Base-by-base conservation (phyloP, 345 rosid species). In the Anacardium occidentale region DNA sequence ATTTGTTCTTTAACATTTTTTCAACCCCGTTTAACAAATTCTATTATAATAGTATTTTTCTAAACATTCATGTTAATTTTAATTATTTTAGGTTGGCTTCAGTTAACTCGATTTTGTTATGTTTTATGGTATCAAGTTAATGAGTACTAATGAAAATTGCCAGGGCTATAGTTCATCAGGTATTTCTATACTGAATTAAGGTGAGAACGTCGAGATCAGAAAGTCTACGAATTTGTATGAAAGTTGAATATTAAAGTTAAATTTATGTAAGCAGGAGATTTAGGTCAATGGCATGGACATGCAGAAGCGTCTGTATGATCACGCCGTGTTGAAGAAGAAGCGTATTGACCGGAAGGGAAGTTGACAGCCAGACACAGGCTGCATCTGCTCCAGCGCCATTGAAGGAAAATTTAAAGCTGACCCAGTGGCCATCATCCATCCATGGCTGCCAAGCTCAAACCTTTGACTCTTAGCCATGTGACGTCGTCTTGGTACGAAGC, bases 291-390 rank as follows among this genome's bases (percentile, higher is more conserved):
- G 51, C n/a, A 50, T 9, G 48, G 66, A 67, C 64, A 73, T 42
- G 47, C 32, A 52, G 42, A 37, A 37, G 9, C 5, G 29, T 59
- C 71, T 29, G 32, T 29, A 29, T 63, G 55, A 32, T 17, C n/a
- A 42, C 54, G 14, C 5, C 82, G 77, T 75, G 84, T 77, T 26
- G 75, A 74, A 34, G 75, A 74, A 34, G 47, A 40, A 73, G 89
- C 85, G 85, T 69, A 76, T 80, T 82, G 89, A 83, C 84, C 81
- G 66, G 74, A 11, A 71, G 66, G 74, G 14, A 71, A 75, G 26
- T 59, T 72, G 75, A 79, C 68, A 81, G 68, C 32, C 22, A 79
- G 57, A 66, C 67, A 26, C 57, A 42, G 64, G 32, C 32, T 29
- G 32, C 32, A 29, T 3, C 32, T 29, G 32, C 32, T 1, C 32